Evolutionary conservation across 1,284 basidiomycete genomes (phyloP), one percentile per base, ranked within the genome.

Genomic region (Ustilago esculenta): DNA sequence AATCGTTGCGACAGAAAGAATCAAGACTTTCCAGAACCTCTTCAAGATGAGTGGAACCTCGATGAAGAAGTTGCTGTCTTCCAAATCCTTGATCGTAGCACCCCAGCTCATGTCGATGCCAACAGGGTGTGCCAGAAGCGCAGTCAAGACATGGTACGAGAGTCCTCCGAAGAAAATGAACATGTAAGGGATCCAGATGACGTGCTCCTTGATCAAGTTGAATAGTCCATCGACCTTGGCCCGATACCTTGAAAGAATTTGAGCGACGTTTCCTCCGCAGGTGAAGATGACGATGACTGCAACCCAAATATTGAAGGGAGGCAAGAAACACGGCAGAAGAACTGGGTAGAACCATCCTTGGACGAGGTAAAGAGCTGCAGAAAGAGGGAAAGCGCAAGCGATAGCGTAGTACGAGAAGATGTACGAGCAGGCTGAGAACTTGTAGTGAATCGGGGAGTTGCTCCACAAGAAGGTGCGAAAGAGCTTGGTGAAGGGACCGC

Each of bases 51-150:
- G 87, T 0, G 92, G 92, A 8, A 92, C 88, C 81, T 94, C 92
- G 48, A 89, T 87, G 87, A 91, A 93, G 85, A 93, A 92, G 82
- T 92, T 92, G 43, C 47, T 48, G 29, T 73, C 59, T 20, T 67
- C 64, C 27, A 75, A 30, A 23, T 72, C 69, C 64, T 76, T 75
- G 65, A 61, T 27, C 20, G 74, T 76, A 0, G 74, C 56, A 8
- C 58, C 87, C 90, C 90, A 92, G 10, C 86, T 87, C 84, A 93
- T 93, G 82, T 92, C 88, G 83, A 90, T 91, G 3, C 90, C 90
- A 81, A 92, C 88, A 51, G 91, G 61, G 80, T 94, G 92, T 0
- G 90, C 87, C n/a, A 91, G 84, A 18, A 93, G 84, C 0, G 91
- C 90, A 30, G 87, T 85, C 4, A 88, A 85, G 34, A 92, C 86